phyloP scores from a whole-genome alignment of 2,329 filamentous ascomycete genomes.

The Ophiocordyceps camponoti-rufipedis region DNA sequence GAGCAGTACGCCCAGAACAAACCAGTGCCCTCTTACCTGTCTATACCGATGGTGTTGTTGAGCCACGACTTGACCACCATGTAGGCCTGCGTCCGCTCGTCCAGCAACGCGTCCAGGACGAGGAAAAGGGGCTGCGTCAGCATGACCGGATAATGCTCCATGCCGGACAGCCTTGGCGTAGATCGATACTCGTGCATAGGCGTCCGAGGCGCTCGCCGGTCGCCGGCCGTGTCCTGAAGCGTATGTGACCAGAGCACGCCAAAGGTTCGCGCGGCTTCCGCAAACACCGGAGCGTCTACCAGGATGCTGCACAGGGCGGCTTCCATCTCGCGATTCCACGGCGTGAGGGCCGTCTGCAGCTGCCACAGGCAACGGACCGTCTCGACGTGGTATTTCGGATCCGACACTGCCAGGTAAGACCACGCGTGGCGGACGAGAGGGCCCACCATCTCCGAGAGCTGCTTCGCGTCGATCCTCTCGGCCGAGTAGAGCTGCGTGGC shows the following conservation, averaged over 20 bases:
- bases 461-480: slow-evolving; percentile 30
- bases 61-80: slow-evolving; percentile 71
- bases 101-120: slow-evolving; percentile 58
- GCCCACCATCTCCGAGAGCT: slow-evolving; percentile 44
- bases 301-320: slow-evolving; percentile 57
- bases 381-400: slow-evolving; percentile 89
- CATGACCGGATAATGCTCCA: slow-evolving; percentile 51
- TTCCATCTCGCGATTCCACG: slow-evolving; percentile 56
- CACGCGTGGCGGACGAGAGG: slow-evolving; percentile 58
- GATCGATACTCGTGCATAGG: slow-evolving; percentile 16
- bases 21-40: slow-evolving; percentile 27
- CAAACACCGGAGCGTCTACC: slow-evolving; percentile 29
- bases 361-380: slow-evolving; percentile 75
- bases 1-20: neutral
- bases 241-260: slow-evolving; percentile 70
- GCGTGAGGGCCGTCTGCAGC: slow-evolving; percentile 54
- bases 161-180: slow-evolving; percentile 29
- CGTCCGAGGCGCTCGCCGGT: slow-evolving; percentile 30
- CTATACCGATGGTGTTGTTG: slow-evolving; percentile 43
- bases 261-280: slow-evolving; percentile 52
- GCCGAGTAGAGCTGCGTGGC: slow-evolving; percentile 35
- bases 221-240: slow-evolving; percentile 38
- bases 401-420: slow-evolving; percentile 61
- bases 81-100: slow-evolving; percentile 55
- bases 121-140: slow-evolving; percentile 67